Evolutionary conservation across 208 protist species (phyloP).

Genomic region (Vickermania spadyakhi): DNA sequence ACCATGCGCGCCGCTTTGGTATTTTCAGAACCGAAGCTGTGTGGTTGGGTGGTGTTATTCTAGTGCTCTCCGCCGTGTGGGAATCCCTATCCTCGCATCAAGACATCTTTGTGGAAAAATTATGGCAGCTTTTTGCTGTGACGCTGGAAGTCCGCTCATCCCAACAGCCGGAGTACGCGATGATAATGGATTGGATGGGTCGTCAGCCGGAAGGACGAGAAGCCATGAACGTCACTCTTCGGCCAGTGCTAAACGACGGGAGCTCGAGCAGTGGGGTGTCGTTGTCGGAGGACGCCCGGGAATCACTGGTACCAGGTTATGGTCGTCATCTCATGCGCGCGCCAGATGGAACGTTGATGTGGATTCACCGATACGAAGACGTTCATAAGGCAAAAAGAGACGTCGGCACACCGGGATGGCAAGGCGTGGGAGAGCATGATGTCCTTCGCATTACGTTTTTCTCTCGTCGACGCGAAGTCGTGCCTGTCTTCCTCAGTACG

Average conservation of each 20-base stretch:
- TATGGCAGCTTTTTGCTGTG: constrained; percentile 39
- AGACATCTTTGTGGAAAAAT: constrained; percentile 23
- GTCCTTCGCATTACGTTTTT: constrained; percentile 64
- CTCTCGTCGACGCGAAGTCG: constrained; percentile 37
- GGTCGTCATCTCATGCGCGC: constrained; percentile 69
- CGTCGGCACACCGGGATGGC: constrained; percentile 4
- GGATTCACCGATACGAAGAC: constrained; percentile 63
- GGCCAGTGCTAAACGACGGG: constrained; percentile 29
- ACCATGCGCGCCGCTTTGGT: background rate
- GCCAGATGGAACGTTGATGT: constrained; percentile 30
- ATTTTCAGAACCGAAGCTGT: constrained; percentile 36
- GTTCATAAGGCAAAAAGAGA: constrained; percentile 26
- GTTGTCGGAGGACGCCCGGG: constrained; percentile 9
- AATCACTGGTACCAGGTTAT: constrained; percentile 68
- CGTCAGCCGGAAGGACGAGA: constrained; percentile 47
- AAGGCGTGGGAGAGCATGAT: constrained; percentile 67
- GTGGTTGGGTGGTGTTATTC: constrained; percentile 40
- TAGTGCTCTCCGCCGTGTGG: constrained; percentile 57
- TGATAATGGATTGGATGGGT: constrained; percentile 88
- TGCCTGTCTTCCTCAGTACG: constrained; percentile 42
- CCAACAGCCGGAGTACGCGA: constrained; percentile 63
- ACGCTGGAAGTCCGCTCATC: constrained; percentile 85
- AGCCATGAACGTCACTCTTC: constrained; percentile 57
- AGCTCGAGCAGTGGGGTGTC: constrained; percentile 14
- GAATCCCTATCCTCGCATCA: constrained; percentile 51